A percentile compares a stretch with the other conserved stretches of the same genome.
Conservation (phyloP, 495 filamentous ascomycete species). For the Podospora didyma region DNA sequence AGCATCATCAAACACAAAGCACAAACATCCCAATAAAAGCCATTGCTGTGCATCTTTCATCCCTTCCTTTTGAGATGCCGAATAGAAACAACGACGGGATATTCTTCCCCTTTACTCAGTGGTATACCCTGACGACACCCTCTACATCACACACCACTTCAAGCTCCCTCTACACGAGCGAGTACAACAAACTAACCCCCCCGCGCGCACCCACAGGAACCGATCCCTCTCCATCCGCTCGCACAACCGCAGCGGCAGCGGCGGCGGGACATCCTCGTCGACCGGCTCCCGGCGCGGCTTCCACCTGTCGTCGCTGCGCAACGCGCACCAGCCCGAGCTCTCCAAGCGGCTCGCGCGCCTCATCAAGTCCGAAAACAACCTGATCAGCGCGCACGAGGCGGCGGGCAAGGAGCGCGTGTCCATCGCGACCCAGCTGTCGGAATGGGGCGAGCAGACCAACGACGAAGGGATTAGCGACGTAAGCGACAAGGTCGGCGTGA, state of each 20-base stretch:
- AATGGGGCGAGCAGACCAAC: conserved; percentile 87
- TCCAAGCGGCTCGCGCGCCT: conserved; percentile 80
- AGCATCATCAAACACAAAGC: background rate
- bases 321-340: conserved; percentile 76
- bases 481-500: conserved; percentile 88
- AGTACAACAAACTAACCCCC: background rate
- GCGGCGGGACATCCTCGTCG: conserved; percentile 39
- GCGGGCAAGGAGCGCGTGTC: conserved; percentile 77
- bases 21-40: background rate
- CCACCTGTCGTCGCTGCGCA: conserved; percentile 77
- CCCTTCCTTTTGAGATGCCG: conserved; percentile 19
- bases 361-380: conserved; percentile 86
- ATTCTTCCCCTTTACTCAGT: conserved; percentile 21
- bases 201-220: conserved; percentile 40
- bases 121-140: conserved; percentile 10
- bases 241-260: conserved; percentile 24
- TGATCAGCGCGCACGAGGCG: conserved; percentile 75
- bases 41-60: background rate
- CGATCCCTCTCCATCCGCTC: conserved; percentile 49
- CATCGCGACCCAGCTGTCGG: conserved; percentile 86
- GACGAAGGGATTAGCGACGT: conserved; percentile 87
- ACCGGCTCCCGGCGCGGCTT: conserved; percentile 56
- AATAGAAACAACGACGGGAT: conserved; percentile 20
- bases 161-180: conserved; percentile 3
- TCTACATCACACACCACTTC: background rate